Evolutionary conservation across 345 rosid genomes (phyloP).

Genomic region (Balakata baccata): DNA sequence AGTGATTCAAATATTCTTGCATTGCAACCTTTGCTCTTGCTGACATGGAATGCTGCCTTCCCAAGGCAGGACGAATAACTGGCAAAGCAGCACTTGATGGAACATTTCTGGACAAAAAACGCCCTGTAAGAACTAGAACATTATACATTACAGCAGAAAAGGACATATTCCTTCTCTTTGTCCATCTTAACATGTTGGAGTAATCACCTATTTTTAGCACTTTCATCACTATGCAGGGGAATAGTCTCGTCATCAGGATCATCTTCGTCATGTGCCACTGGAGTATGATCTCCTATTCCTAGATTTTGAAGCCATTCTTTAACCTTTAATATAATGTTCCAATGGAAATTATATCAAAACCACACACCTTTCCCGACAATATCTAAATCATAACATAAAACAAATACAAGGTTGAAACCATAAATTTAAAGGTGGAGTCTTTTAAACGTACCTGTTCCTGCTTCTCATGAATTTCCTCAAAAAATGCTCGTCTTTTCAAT

Average conservation of each 20-base stretch:
- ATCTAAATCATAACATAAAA: background rate
- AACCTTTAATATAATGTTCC: slow-evolving; percentile 70
- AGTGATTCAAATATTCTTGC: slow-evolving; percentile 90
- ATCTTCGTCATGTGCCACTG: slow-evolving; percentile 69
- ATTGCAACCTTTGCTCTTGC: slow-evolving; percentile 90
- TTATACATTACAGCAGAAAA: background rate
- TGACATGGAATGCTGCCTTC: slow-evolving; percentile 87
- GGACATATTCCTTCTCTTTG: background rate
- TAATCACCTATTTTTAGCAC: slow-evolving; percentile 70
- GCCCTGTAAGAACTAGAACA: slow-evolving; percentile 32
- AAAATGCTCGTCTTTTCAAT: slow-evolving; percentile 79
- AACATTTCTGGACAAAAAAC: slow-evolving; percentile 78
- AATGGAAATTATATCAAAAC: slow-evolving; percentile 47
- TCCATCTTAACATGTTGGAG: background rate
- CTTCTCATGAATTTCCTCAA: slow-evolving; percentile 97
- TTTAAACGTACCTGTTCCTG: slow-evolving; percentile 81
- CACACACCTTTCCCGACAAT: slow-evolving; percentile 9
- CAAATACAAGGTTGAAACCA: background rate
- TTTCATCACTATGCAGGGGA: slow-evolving; percentile 70
- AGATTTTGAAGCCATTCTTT: slow-evolving; percentile 99
- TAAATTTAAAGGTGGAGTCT: background rate
- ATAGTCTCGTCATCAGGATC: slow-evolving; percentile 74
- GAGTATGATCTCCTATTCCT: slow-evolving; percentile 86
- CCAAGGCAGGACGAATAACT: slow-evolving; percentile 82
- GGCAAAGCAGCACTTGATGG: slow-evolving; percentile 97